phyloP scores from a whole-genome alignment of 257 asterid species.

The Ehretia macrophylla region DNA sequence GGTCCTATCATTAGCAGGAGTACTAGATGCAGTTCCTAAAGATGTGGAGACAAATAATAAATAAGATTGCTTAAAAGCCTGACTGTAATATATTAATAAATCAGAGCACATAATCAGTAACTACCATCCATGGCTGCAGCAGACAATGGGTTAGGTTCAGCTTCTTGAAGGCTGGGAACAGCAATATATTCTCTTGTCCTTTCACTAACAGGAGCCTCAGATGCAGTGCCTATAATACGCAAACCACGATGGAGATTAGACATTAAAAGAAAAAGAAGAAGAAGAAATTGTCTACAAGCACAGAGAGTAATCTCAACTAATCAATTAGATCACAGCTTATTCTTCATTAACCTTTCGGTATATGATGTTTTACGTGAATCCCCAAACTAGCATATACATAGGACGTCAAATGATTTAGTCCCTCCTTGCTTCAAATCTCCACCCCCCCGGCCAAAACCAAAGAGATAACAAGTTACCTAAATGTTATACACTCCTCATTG shows the following conservation, averaged over 20 bases:
- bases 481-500: too few relatives aligned
- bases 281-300: too few relatives aligned
- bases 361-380: too few relatives aligned
- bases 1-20: not conserved
- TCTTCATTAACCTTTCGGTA: too few relatives aligned
- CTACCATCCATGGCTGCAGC: constrained; percentile 28
- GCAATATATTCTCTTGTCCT: constrained; percentile 12
- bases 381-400: too few relatives aligned
- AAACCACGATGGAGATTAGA: not conserved
- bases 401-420: too few relatives aligned
- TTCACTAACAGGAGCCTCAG: constrained; percentile 22
- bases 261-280: not conserved
- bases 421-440: too few relatives aligned
- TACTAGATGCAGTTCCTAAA: constrained; percentile 2
- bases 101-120: not conserved
- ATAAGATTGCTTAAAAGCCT: not conserved
- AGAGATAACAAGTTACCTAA: too few relatives aligned
- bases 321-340: too few relatives aligned
- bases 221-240: constrained; percentile 27
- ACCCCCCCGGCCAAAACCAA: too few relatives aligned
- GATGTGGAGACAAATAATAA: not conserved
- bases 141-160: constrained; percentile 12
- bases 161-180: constrained; percentile 3
- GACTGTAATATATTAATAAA: not conserved
- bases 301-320: too few relatives aligned